Evolutionary conservation across 768 basidiomycete species (phyloP), one percentile per base, ranked within the genome.

Genomic region (Rossbeevera mucosa): DNA sequence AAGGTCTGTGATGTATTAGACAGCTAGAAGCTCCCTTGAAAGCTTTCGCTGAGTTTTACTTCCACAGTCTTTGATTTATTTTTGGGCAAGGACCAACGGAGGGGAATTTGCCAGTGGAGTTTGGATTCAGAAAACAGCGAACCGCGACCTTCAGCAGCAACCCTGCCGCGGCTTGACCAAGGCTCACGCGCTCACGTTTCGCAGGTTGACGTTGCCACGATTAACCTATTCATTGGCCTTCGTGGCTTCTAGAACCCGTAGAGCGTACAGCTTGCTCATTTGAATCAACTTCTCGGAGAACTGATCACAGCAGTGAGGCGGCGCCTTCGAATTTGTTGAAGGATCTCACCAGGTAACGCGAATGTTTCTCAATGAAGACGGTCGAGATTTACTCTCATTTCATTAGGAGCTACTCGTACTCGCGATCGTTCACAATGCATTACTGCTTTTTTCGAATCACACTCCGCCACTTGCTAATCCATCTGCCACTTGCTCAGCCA

Each of bases 361-460:
- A 33, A 41, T 18, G 22, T 26, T 26, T 11, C 12, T 13, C 25
- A n/a, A 30, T 24, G 25, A 48, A 40, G 43, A 43, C 26, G 49
- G 51, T 49, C 53, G 20, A 50, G 62, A 58, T 63, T 22, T 22
- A 52, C 51, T 59, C 46, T 61, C 21, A 30, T 28, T 29, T 52
- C 53, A 36, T 44, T 33, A 46, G 52, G 53, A 30, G n/a, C 45
- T 40, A 44, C 36, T 26, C 26, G 26, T 36, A 52, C 55, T 53
- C 41, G 50, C 45, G 52, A 46, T 29, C 21, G n/a, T 51, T 50
- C 53, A 60, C 50, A 16, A n/a, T n/a, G 36, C 44, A 36, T 9
- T 36, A n/a, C 47, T 48, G n/a, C 13, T 7, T 53, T 31, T 14
- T n/a, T 33, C 14, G 18, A 14, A 13, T n/a, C 24, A 6, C 18